phyloP scores from a whole-genome alignment of 192 early-diverging fungal genomes.

The Coemansia sp. region DNA sequence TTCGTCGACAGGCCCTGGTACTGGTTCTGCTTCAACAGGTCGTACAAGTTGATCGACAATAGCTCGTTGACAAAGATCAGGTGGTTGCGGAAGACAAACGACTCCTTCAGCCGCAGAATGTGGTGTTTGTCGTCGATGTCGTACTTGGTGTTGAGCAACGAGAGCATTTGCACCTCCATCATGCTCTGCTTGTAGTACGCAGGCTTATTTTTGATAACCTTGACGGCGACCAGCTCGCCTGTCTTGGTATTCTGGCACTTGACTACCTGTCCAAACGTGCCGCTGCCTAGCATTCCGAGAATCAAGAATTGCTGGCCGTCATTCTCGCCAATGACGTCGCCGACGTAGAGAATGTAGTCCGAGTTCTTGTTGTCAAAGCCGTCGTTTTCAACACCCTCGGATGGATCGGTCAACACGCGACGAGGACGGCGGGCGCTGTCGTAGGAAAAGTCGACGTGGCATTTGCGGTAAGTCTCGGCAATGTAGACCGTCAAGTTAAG shows the following conservation, averaged over 20 bases:
- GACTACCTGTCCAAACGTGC: constrained; percentile 99
- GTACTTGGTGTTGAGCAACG: constrained; percentile 88
- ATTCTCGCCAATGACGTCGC: constrained; percentile 92
- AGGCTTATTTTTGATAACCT: constrained; percentile 98
- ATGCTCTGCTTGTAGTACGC: constrained; percentile 98
- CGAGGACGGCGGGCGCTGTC: constrained; percentile 79
- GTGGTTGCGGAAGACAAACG: constrained; percentile 92
- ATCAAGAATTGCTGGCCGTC: constrained; percentile 93
- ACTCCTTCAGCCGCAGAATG: constrained; percentile 85
- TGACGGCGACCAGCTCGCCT: constrained; percentile 88
- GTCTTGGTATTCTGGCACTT: constrained; percentile 95
- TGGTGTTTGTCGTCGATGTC: constrained; percentile 89
- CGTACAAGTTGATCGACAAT: constrained; percentile 96
- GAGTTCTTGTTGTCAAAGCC: constrained; percentile 94
- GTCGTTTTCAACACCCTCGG: constrained; percentile 86
- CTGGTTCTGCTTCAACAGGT: constrained; percentile 97
- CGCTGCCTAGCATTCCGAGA: constrained; percentile 90
- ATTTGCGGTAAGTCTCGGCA: constrained; percentile 71
- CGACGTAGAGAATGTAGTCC: constrained; percentile 97
- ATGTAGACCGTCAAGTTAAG: constrained; percentile 63
- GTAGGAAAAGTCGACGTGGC: constrained; percentile 86
- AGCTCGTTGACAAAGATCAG: constrained; percentile 98
- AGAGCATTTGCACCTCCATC: constrained; percentile 95
- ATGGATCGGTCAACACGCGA: constrained; percentile 92
- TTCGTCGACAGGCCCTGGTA: constrained; percentile 94